A percentile compares a stretch with the other conserved stretches of the same genome.
Evolutionary conservation across 2,329 filamentous ascomycete genomes (phyloP).

Genomic region (Clonostachys sp.): DNA sequence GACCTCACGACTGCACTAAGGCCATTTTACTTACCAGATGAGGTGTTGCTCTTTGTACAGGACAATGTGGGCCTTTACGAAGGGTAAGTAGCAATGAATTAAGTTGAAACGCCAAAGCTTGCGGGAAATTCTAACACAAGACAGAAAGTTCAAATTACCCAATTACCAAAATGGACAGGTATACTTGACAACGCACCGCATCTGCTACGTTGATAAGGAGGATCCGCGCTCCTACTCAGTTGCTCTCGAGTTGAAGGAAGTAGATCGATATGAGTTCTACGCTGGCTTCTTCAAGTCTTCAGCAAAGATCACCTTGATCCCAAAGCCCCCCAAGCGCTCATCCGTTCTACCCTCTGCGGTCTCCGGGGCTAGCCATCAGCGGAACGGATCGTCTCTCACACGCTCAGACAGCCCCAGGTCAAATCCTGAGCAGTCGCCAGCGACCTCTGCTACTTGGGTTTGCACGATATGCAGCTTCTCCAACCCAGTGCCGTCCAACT

Average conservation of each 20-base stretch:
- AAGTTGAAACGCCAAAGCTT: neutral
- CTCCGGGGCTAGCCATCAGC: neutral
- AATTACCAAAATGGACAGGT: constrained; percentile 94
- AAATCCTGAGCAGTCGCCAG: constrained; percentile 32
- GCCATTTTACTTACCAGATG: constrained; percentile 87
- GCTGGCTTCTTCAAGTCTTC: constrained; percentile 94
- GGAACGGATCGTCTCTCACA: constrained; percentile 40
- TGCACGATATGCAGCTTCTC: constrained; percentile 95
- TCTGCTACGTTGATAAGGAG: constrained; percentile 88
- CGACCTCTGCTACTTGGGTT: constrained; percentile 77
- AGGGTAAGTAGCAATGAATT: constrained; percentile 64
- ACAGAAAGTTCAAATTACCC: constrained; percentile 89
- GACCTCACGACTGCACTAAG: constrained; percentile 95
- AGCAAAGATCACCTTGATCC: constrained; percentile 83
- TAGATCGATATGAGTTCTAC: constrained; percentile 89
- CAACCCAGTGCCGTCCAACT: constrained; percentile 88
- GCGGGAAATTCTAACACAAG: neutral
- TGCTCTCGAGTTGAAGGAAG: constrained; percentile 81
- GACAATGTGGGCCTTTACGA: constrained; percentile 97
- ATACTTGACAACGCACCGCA: constrained; percentile 91
- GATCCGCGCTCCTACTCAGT: constrained; percentile 83
- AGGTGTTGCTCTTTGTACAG: constrained; percentile 93
- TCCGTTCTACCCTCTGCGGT: constrained; percentile 21
- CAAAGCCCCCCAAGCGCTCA: constrained; percentile 69
- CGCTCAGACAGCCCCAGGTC: constrained; percentile 36